These are phyloP conservation scores for Rhizomucor pusillus DNA, from an alignment of 371 early-diverging fungal species.

Conservation along the genomic window DNA sequence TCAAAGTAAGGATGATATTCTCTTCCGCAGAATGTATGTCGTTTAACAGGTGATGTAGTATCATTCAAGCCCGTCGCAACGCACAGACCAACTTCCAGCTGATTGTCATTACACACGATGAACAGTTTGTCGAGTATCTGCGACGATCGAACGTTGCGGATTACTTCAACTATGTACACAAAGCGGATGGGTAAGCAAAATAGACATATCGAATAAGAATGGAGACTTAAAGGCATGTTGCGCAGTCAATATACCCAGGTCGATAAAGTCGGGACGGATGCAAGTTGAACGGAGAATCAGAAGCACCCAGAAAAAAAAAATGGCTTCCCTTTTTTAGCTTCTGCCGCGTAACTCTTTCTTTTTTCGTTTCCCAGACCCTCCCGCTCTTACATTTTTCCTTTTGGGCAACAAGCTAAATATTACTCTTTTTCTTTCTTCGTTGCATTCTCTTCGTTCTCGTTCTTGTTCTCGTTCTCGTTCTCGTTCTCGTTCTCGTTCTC, in stretches of 20 bases:
- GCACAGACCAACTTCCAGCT: constrained; percentile 95
- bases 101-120: constrained; percentile 99
- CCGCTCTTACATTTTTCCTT: too few relatives aligned
- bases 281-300: neutral
- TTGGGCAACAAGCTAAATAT: too few relatives aligned
- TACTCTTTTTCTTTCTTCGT: too few relatives aligned
- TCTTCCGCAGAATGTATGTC: neutral
- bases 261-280: neutral
- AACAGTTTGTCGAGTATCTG: constrained; percentile 90
- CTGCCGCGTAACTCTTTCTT: neutral
- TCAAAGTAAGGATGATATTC: constrained; percentile 48
- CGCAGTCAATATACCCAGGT: constrained; percentile 7
- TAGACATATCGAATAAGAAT: neutral
- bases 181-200: constrained; percentile 60
- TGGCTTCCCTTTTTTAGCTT: neutral
- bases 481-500: too few relatives aligned
- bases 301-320: neutral
- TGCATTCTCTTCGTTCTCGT: too few relatives aligned
- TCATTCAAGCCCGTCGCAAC: constrained; percentile 55
- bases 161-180: constrained; percentile 80
- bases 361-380: too few relatives aligned
- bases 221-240: neutral
- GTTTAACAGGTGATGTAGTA: neutral
- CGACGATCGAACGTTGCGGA: constrained; percentile 80
- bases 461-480: too few relatives aligned